A percentile compares a stretch with the other conserved stretches of the same genome.
Conservation (phyloP, 2,329 filamentous ascomycete species). For the Colletotrichum sp. region DNA sequence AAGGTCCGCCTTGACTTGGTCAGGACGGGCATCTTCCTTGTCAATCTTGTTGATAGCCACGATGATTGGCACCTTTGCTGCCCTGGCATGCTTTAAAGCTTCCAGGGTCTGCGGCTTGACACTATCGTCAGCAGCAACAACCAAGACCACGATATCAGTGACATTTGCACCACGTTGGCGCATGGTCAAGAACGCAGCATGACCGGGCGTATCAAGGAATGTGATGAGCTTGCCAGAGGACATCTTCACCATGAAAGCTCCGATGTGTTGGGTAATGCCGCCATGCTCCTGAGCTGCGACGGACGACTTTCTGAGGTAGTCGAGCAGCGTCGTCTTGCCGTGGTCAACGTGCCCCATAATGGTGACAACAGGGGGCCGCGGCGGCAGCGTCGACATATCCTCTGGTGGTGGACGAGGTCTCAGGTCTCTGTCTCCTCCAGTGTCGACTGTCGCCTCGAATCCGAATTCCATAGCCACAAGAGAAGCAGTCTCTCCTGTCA, state of each 20-base stretch:
- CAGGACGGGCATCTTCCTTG: conserved; percentile 79
- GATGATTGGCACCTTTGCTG: conserved; percentile 90
- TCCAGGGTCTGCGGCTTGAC: conserved; percentile 98
- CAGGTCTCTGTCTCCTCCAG: conserved; percentile 71
- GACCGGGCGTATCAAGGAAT: conserved; percentile 95
- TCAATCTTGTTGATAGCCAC: conserved; percentile 98
- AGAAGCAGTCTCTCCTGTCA: conserved; percentile 89
- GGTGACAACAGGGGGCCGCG: conserved; percentile 89
- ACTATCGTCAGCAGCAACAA: conserved; percentile 95
- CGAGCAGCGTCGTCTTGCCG: conserved; percentile 94
- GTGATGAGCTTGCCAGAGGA: conserved; percentile 89
- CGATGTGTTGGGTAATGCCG: conserved; percentile 98
- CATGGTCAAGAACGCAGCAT: conserved; percentile 96
- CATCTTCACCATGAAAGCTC: conserved; percentile 91
- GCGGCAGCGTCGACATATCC: conserved; percentile 71
- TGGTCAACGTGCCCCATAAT: conserved; percentile 99
- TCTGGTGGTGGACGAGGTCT: conserved; percentile 70
- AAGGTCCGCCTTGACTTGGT: conserved; percentile 88
- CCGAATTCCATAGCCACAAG: conserved; percentile 93
- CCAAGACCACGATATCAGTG: conserved; percentile 94
- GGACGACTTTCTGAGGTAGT: conserved; percentile 91
- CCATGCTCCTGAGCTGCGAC: conserved; percentile 91
- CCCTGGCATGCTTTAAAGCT: conserved; percentile 90
- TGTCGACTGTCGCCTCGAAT: conserved; percentile 81
- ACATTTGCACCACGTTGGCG: conserved; percentile 93